Evolutionary conservation across 1,284 basidiomycete genomes (phyloP).

Genomic region (Tilletia walkeri): DNA sequence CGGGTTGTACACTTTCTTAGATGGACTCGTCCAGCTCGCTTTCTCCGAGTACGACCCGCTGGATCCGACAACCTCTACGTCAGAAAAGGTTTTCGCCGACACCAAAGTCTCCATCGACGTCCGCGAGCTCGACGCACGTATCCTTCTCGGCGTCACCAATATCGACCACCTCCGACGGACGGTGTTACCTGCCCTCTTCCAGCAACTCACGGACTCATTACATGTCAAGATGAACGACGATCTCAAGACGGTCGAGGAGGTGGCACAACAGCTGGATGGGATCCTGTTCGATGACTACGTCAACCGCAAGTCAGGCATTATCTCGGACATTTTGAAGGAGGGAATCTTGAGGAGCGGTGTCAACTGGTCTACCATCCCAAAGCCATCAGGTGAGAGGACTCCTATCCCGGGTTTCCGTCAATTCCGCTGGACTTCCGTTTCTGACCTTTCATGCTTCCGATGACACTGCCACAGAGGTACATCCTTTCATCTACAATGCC

Average conservation of each 20-base stretch:
- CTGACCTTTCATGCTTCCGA: too few species aligned
- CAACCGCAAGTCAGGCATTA: slow-evolving; percentile 69
- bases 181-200: slow-evolving; percentile 75
- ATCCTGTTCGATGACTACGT: slow-evolving; percentile 83
- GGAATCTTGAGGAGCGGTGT: slow-evolving; percentile 78
- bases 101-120: slow-evolving; percentile 50
- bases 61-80: slow-evolving; percentile 35
- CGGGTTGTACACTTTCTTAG: slow-evolving; percentile 79
- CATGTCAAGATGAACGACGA: slow-evolving; percentile 75
- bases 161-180: slow-evolving; percentile 72
- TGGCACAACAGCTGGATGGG: slow-evolving; percentile 78
- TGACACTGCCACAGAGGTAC: slow-evolving; percentile 63
- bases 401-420: not conserved
- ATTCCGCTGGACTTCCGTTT: not conserved
- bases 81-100: slow-evolving; percentile 35
- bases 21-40: slow-evolving; percentile 81
- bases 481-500: slow-evolving; percentile 87
- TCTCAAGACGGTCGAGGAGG: slow-evolving; percentile 71
- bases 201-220: slow-evolving; percentile 75
- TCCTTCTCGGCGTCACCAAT: slow-evolving; percentile 86
- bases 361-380: slow-evolving; percentile 87
- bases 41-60: slow-evolving; percentile 58
- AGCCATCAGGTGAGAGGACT: slow-evolving; percentile 71
- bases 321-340: slow-evolving; percentile 70
- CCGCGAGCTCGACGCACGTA: slow-evolving; percentile 67